These are phyloP conservation scores for Syzygium grande DNA, from an alignment of 345 rosid species.

Conservation along the genomic window DNA sequence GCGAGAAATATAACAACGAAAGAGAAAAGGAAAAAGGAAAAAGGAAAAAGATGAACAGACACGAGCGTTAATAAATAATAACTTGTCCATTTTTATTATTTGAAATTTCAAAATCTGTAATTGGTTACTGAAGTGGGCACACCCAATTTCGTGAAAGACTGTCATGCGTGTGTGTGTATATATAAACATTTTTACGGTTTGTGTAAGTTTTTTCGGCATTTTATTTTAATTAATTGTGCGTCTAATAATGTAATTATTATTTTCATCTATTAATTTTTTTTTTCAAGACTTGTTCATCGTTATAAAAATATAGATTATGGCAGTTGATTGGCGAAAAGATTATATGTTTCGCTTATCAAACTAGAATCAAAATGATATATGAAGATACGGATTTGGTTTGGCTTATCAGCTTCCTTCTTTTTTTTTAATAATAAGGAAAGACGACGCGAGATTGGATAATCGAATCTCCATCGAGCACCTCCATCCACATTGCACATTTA, in stretches of 20 bases:
- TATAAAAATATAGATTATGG: background rate
- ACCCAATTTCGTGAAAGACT: background rate
- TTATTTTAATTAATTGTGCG: background rate
- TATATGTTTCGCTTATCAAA: background rate
- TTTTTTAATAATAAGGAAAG: background rate
- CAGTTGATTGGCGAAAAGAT: background rate
- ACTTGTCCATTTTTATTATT: background rate
- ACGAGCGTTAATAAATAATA: too few relatives aligned
- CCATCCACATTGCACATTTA: background rate
- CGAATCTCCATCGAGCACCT: background rate
- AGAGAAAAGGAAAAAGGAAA: background rate
- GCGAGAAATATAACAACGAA: background rate
- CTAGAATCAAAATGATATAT: background rate
- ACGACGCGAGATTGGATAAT: too few relatives aligned
- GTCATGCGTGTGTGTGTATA: accelerated
- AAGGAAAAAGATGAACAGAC: background rate
- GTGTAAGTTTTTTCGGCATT: background rate
- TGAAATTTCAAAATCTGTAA: background rate
- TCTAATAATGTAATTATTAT: background rate
- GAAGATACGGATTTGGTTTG: background rate
- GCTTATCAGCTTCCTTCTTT: background rate
- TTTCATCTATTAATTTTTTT: background rate
- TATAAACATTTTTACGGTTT: background rate
- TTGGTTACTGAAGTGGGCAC: background rate
- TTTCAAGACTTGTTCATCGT: background rate